A percentile compares a stretch with the other conserved stretches of the same genome.
Conservation (phyloP, 2,329 filamentous ascomycete species). For the Pyricularia pennisetigena region DNA sequence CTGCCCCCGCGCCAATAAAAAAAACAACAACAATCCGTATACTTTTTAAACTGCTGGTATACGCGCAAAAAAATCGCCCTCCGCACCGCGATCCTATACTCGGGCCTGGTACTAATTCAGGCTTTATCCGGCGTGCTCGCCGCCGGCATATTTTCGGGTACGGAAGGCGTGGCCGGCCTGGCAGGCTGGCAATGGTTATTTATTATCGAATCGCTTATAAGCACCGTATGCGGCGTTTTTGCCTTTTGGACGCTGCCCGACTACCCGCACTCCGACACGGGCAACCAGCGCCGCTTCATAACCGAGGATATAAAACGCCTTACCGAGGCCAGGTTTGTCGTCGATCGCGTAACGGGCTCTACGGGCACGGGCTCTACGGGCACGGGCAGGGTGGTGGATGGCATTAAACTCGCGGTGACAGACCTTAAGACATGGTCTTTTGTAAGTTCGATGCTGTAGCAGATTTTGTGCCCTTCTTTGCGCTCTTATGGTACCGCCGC, state of each 20-base stretch:
- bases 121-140: slow-evolving; percentile 55
- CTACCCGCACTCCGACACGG: slow-evolving; percentile 1
- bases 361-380: neutral
- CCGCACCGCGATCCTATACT: slow-evolving; percentile 44
- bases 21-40: slow-evolving; percentile 11
- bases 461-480: too few relatives aligned
- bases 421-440: neutral
- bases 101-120: slow-evolving; percentile 53
- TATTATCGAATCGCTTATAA: neutral
- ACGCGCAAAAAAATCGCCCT: slow-evolving; percentile 53
- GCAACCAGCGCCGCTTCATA: neutral
- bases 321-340: neutral
- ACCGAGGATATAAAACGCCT: neutral
- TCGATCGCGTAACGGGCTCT: neutral
- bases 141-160: slow-evolving; percentile 37
- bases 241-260: neutral
- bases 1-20: too few relatives aligned
- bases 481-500: too few relatives aligned
- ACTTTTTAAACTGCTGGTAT: slow-evolving; percentile 48
- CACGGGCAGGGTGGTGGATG: neutral
- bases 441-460: too few relatives aligned
- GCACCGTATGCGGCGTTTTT: neutral
- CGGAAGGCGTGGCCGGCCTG: slow-evolving; percentile 1
- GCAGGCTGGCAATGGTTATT: slow-evolving; percentile 6
- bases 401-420: neutral